A percentile compares a stretch with the other conserved stretches of the same genome.
Evolutionary conservation across 129 eudicot species (phyloP).

Genomic region (Erigeron canadensis): DNA sequence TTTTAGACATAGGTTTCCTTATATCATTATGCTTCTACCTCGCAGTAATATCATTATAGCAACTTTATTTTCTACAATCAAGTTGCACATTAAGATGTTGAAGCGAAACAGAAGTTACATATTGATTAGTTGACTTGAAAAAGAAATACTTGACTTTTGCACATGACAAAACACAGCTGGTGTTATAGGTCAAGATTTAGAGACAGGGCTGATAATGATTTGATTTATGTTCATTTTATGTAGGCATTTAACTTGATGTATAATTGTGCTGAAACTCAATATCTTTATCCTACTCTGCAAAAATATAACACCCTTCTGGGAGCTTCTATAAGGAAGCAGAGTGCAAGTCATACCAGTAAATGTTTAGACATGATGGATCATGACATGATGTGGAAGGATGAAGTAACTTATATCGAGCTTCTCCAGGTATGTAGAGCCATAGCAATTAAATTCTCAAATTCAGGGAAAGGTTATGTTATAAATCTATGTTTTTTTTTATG

Average conservation of each 20-base stretch:
- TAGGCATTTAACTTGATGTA: conserved; percentile 73
- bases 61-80: background rate
- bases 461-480: background rate
- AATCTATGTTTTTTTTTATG: background rate
- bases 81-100: background rate
- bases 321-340: conserved; percentile 42
- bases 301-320: conserved; percentile 56
- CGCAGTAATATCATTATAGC: background rate
- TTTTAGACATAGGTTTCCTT: background rate
- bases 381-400: conserved; percentile 66
- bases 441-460: background rate
- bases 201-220: background rate
- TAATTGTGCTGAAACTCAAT: conserved; percentile 41
- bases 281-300: conserved; percentile 43
- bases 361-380: conserved; percentile 80
- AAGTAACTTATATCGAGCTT: conserved; percentile 63
- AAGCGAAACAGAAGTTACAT: background rate
- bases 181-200: background rate
- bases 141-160: background rate
- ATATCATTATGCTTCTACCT: background rate
- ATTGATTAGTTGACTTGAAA: conserved; percentile 3
- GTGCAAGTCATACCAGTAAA: conserved; percentile 41
- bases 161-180: background rate
- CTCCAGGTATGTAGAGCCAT: conserved; percentile 62
- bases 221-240: conserved; percentile 12